phyloP scores from a whole-genome alignment of 129 eudicot genomes.

The Lonicera japonica region DNA sequence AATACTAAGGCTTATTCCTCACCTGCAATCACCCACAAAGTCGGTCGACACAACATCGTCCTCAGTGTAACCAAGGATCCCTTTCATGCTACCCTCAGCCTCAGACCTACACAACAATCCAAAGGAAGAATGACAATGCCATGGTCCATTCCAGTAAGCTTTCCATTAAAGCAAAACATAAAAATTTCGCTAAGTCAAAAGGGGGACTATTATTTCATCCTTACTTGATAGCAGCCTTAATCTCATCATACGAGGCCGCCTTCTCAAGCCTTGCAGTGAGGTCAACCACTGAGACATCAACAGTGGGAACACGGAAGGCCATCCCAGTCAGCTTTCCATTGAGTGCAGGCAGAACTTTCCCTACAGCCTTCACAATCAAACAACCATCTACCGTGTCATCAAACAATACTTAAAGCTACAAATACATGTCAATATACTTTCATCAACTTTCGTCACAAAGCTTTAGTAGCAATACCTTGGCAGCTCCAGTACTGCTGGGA shows the following conservation, averaged over 20 bases:
- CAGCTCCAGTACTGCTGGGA: conserved; percentile 94
- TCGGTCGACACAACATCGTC: conserved; percentile 75
- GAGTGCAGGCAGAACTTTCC: conserved; percentile 76
- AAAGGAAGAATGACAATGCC: background rate
- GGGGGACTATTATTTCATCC: background rate
- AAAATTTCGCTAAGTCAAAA: no score
- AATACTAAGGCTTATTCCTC: background rate
- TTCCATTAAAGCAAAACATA: no score
- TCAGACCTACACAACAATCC: conserved; percentile 38
- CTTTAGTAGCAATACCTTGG: conserved; percentile 49
- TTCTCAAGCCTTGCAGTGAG: conserved; percentile 81
- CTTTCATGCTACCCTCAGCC: conserved; percentile 58
- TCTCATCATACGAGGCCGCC: conserved; percentile 68
- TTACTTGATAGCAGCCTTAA: conserved; percentile 83
- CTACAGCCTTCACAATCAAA: conserved; percentile 58
- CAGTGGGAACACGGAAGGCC: conserved; percentile 91
- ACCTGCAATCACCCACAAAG: conserved; percentile 71
- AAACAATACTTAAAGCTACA: background rate
- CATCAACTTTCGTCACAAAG: no score
- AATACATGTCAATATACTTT: background rate
- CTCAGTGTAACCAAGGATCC: conserved; percentile 69
- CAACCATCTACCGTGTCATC: background rate
- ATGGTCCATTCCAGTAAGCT: no score
- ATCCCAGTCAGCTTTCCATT: conserved; percentile 92
- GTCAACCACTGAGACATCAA: conserved; percentile 84